phyloP scores from a whole-genome alignment of 768 basidiomycete species.

The Boletus rex-veris region DNA sequence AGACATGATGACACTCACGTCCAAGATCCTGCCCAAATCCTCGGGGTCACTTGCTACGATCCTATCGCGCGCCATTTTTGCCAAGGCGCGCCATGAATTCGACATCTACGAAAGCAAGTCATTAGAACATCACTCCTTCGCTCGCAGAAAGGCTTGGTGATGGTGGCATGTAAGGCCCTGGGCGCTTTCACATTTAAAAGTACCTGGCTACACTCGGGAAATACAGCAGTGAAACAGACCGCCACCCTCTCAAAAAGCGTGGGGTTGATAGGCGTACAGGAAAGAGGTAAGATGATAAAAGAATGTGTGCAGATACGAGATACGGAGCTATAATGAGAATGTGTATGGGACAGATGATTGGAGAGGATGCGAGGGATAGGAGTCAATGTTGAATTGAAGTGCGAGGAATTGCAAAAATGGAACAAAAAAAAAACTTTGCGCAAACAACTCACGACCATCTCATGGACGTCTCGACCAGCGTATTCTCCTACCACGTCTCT shows the following conservation, averaged over 20 bases:
- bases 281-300: constrained; percentile 15
- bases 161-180: neutral
- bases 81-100: constrained; percentile 83
- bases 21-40: constrained; percentile 60
- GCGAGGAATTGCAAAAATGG: constrained; percentile 6
- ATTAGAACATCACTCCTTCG: constrained; percentile 14
- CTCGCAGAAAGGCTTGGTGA: neutral
- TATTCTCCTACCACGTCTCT: constrained; percentile 77
- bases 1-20: constrained; percentile 43
- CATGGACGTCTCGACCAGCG: constrained; percentile 67
- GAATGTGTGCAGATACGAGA: constrained; percentile 20
- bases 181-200: constrained; percentile 12
- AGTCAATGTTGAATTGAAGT: constrained; percentile 2
- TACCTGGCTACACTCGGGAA: constrained; percentile 18
- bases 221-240: constrained; percentile 22
- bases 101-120: constrained; percentile 55
- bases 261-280: constrained; percentile 22
- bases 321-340: constrained; percentile 18
- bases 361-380: constrained; percentile 10
- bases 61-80: constrained; percentile 79
- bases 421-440: constrained; percentile 2
- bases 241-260: constrained; percentile 5
- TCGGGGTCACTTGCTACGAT: constrained; percentile 69
- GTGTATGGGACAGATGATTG: constrained; percentile 5
- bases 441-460: constrained; percentile 65